These are phyloP conservation scores for Massospora cicadina DNA, from an alignment of 371 early-diverging fungal species.

Conservation along the genomic window DNA sequence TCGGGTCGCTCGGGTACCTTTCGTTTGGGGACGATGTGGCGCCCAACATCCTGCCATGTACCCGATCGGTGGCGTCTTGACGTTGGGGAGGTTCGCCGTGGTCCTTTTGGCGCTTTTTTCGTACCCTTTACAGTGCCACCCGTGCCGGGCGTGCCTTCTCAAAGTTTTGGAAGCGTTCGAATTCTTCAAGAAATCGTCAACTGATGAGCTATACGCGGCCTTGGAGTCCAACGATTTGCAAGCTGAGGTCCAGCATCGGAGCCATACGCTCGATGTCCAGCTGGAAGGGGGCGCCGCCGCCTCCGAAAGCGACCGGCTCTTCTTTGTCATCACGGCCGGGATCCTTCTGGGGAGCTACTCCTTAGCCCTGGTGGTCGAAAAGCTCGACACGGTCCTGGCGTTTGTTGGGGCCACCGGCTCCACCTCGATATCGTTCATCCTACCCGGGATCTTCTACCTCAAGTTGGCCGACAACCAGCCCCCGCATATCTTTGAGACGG, in stretches of 20 bases:
- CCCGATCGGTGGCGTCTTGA: constrained; percentile 47
- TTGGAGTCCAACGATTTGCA: neutral
- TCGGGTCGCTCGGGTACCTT: constrained; percentile 89
- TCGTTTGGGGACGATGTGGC: constrained; percentile 76
- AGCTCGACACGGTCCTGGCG: constrained; percentile 63
- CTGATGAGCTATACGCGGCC: constrained; percentile 6
- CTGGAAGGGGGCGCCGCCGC: neutral
- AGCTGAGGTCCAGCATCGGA: neutral
- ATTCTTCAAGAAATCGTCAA: neutral
- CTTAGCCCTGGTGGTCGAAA: constrained; percentile 52
- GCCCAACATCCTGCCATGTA: constrained; percentile 86
- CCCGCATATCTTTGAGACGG: constrained; percentile 28
- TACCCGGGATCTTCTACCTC: constrained; percentile 91
- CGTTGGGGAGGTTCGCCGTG: constrained; percentile 74
- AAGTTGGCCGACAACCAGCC: constrained; percentile 46
- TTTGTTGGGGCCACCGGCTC: constrained; percentile 98
- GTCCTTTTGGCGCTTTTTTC: constrained; percentile 83
- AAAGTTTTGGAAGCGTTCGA: constrained; percentile 38
- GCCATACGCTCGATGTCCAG: too few relatives aligned
- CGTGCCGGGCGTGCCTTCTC: constrained; percentile 81
- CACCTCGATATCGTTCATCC: constrained; percentile 92
- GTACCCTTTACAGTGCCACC: constrained; percentile 95
- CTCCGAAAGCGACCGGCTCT: constrained; percentile 13
- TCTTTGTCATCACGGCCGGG: constrained; percentile 37
- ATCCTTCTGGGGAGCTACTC: constrained; percentile 51